Evolutionary conservation across 345 rosid genomes (phyloP).

Genomic region (Triadica sebifera): DNA sequence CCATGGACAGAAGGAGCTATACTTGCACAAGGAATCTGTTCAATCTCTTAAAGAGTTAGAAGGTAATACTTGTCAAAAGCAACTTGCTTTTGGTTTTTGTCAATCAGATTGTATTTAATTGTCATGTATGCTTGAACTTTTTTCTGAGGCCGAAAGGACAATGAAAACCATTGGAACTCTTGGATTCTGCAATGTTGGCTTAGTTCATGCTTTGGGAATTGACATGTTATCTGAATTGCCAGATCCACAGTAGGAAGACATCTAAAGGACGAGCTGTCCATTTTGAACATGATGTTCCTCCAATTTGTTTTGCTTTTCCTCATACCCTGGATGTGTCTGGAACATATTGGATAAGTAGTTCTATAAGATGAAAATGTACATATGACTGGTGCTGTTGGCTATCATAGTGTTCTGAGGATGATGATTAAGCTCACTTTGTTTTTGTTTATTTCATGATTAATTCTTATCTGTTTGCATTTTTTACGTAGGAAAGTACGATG

Average conservation of each 20-base stretch:
- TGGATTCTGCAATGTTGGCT: background rate
- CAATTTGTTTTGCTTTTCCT: background rate
- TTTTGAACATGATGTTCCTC: background rate
- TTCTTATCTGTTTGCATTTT: background rate
- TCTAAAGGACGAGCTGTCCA: background rate
- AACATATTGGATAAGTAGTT: background rate
- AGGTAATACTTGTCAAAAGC: slow-evolving; percentile 37
- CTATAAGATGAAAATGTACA: background rate
- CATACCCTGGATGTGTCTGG: background rate
- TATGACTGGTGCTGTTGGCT: background rate
- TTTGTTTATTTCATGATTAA: background rate
- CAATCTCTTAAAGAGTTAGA: slow-evolving; percentile 53
- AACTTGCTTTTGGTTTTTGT: background rate
- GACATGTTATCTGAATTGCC: background rate
- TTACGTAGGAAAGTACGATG: slow-evolving; percentile 65
- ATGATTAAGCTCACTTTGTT: background rate
- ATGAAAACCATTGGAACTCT: background rate
- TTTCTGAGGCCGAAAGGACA: background rate
- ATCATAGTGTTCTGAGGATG: background rate
- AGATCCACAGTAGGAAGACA: background rate
- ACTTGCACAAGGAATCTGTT: slow-evolving; percentile 54
- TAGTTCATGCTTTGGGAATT: background rate
- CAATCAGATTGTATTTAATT: background rate
- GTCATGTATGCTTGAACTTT: background rate
- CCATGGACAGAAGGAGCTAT: slow-evolving; percentile 42